Evolutionary conservation across 345 rosid genomes (phyloP), one percentile per base, ranked within the genome.

Genomic region (Toxicodendron radicans): DNA sequence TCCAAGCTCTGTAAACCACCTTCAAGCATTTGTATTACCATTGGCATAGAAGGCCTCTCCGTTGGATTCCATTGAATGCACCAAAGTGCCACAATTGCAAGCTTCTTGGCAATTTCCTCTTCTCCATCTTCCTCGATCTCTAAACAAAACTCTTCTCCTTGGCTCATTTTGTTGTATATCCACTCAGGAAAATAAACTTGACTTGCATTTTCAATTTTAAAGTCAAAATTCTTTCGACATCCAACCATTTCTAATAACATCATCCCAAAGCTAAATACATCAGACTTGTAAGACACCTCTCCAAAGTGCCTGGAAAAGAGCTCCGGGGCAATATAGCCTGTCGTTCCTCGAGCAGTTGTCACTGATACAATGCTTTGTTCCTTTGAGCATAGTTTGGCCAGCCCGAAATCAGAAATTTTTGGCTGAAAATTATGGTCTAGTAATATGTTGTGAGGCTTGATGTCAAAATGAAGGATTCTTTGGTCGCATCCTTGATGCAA

Each of bases 271-370:
- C 83, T 76, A 33, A 72, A 80, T 12, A 76, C 80, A 69, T 80
- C 83, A n/a, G 83, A 80, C 65, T 80, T 80, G 68, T 59, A 60
- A 57, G 83, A 80, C 38, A 76, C 75, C n/a, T 62, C 30, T n/a
- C 70, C 70, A 10, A 80, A 60, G 21, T 69, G 73, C n/a, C 61
- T 62, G 10, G 80, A 80, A 30, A 80, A 58, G 52, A 76, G 33
- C 63, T 79, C 82, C 5, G 79, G 82, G 52, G 82, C 82, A 43
- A 71, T n/a, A 56, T 79, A 79, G 8, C 76, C 76, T 18, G 72
- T 33, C 11, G 79, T 75, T 75, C 79, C 82, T 72, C 62, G 61
- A 23, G 53, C 18, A 56, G 72, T 51, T 18, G 51, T 64, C 5
- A 56, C 21, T 12, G 77, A 79, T 60, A 72, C 54, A 68, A 72